Evolutionary conservation across 2,329 filamentous ascomycete species (phyloP), one percentile per base, ranked within the genome.

Genomic region (Colletotrichum falcatum): DNA sequence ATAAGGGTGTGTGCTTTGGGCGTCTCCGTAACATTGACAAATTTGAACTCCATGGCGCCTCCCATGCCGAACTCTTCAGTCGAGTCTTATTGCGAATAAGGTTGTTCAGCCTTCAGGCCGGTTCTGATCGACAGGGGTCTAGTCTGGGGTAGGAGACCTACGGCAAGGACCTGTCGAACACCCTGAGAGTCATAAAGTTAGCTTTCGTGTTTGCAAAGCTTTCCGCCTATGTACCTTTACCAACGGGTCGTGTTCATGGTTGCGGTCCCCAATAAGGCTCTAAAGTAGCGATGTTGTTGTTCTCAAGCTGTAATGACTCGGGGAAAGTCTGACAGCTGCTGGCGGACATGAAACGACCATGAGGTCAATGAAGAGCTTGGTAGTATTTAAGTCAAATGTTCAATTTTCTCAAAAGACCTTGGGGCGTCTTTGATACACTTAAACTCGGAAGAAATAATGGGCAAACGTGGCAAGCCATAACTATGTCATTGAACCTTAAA

Each of bases 161-260:
- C 66, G 2, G 48, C 69, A 61, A 76, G 76, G 16, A 76, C 75
- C 2, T 66, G 3, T 76, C 65, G 44, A 71, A 74, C 12, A 18
- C 46, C 0, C 60, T 61, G 9, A 76, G 64, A 11, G 74, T 74
- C 37, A 68, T 66, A 39, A 74, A 74, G 23, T 76, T 74, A 14
- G 68, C 63, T 20, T 55, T 49, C 5, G 61, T 62, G 3, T 75
- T 74, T 33, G 65, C 65, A 44, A 55, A 33, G 11, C 61, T 67
- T 46, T 75, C 74, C 4, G 65, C 68, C 1, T 48, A n/a, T n/a
- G n/a, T n/a, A 7, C 23, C 65, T 66, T 1, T 73, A 75, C 2
- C 18, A 46, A 3, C 72, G 72, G 30, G 59, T 48, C 46, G 9
- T 4, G 37, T 23, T 28, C 42, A 23, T 49, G 16, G 37, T 12